Percentiles rank a stretch among this genome's conserved stretches.
These are phyloP conservation scores for Metschnikowia arizonensis DNA, from an alignment of 805 yeast genomes.

Conservation along the genomic window DNA sequence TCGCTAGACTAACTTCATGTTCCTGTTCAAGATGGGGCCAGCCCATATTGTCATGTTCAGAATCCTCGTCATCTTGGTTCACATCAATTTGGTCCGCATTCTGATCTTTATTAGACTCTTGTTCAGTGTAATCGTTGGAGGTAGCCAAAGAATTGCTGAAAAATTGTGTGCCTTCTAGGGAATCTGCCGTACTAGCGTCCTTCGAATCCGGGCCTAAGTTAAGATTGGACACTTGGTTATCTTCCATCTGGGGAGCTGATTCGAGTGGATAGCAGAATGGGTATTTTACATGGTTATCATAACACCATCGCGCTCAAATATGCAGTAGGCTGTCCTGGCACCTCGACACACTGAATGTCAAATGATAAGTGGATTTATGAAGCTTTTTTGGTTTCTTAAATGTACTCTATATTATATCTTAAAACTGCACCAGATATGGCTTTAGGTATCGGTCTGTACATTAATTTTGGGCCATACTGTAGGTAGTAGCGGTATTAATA, in stretches of 20 bases:
- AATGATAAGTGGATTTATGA: too few species aligned
- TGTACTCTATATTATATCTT: too few species aligned
- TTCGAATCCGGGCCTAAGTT: neutral
- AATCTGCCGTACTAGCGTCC: neutral
- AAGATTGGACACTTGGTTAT: neutral
- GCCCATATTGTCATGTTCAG: neutral
- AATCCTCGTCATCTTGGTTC: neutral
- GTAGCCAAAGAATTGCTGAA: slow-evolving; percentile 2
- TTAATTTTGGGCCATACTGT: neutral
- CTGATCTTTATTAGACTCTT: neutral
- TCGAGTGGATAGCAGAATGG: too few species aligned
- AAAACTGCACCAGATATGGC: neutral
- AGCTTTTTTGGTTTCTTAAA: too few species aligned
- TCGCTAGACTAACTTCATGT: neutral
- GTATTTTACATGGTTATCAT: neutral
- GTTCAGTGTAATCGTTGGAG: neutral
- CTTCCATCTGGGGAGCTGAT: neutral
- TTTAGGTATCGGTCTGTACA: neutral
- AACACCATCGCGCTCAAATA: slow-evolving; percentile 1
- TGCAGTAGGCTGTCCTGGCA: neutral
- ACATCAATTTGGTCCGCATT: neutral
- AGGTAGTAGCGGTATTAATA: neutral
- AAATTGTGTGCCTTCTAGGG: neutral
- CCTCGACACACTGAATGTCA: neutral
- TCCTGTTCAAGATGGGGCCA: neutral